A percentile compares a stretch with the other conserved stretches of the same genome.
Evolutionary conservation across 2,329 filamentous ascomycete genomes (phyloP).

Genomic region (Lasiodiplodia hormozganensis): DNA sequence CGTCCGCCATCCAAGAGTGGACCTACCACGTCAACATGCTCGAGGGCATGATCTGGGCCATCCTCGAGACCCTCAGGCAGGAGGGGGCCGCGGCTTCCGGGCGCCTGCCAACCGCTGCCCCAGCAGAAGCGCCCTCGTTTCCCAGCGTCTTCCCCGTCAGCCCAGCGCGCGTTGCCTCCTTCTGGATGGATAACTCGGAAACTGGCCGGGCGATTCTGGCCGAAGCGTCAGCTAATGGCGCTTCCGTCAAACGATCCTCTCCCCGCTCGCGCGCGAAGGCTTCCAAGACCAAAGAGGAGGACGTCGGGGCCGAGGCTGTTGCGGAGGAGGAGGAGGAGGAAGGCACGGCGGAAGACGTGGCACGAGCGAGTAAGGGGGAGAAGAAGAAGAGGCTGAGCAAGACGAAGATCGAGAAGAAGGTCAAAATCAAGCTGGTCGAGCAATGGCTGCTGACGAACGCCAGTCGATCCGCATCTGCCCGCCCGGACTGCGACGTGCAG

Average conservation of each 20-base stretch:
- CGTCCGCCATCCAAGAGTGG: constrained; percentile 76
- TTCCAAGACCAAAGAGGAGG: background rate
- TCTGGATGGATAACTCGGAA: constrained; percentile 39
- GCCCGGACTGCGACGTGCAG: constrained; percentile 4
- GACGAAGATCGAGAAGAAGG: constrained; percentile 57
- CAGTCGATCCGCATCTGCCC: background rate
- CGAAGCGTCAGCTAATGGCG: background rate
- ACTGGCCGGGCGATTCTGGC: constrained; percentile 10
- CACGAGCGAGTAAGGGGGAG: constrained; percentile 30
- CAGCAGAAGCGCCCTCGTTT: background rate
- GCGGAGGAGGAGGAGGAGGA: background rate
- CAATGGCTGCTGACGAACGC: constrained; percentile 23
- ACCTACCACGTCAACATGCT: constrained; percentile 82
- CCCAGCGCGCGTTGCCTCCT: constrained; percentile 47
- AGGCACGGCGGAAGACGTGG: background rate
- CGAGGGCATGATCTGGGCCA: constrained; percentile 80
- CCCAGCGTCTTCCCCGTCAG: constrained; percentile 40
- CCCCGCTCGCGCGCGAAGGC: background rate
- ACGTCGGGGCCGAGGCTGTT: background rate
- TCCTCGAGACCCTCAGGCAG: constrained; percentile 63
- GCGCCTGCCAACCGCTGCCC: background rate
- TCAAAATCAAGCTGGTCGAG: constrained; percentile 68
- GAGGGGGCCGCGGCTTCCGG: constrained; percentile 34
- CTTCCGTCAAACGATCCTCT: background rate
- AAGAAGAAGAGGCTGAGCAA: constrained; percentile 45